Evolutionary conservation across 768 basidiomycete genomes (phyloP), one percentile per base, ranked within the genome.

Genomic region (Lentinula lateritia): DNA sequence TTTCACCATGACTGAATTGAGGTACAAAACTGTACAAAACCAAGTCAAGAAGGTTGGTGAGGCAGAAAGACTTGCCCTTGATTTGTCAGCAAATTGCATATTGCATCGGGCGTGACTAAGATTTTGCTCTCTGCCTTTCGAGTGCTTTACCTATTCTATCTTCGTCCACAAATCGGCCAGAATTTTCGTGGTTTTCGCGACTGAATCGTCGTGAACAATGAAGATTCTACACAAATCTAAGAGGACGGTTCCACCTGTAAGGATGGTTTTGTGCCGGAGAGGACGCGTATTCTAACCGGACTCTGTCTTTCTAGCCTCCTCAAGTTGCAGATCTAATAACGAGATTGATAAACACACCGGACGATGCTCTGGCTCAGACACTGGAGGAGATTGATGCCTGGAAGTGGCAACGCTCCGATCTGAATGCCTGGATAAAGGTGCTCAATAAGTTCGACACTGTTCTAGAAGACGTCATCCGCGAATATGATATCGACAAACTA

Each of bases 361-460:
- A 86, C 62, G 84, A 92, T 43, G 86, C 93, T 65, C 79, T 98
- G 34, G 77, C 87, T 3, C 74, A 83, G 54, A 79, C 88, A 61
- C 80, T 98, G 61, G 74, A 81, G 36, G 74, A 82, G 63, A 87
- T 95, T 68, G 84, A 89, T 66, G 72, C 80, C 4, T 99, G 97
- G 97, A 88, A 83, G 72, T 98, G 93, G 89, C 93, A 95, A 39
- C 85, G 97, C 64, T 95, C 95, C 60, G 97, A 99, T 79, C 83
- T 99, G 63, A 94, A 97, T 75, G 87, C 91, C 61, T 99, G 97
- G 97, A 87, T 93, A 72, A 88, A 89, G 70, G 92, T 95, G 61
- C 85, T 99, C 52, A 96, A 99, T 82, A 91, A 90, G 72, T 95
- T 99, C 71, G 97, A 99, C 77, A 78, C 79, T 62, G 86, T 97